These are phyloP conservation scores for Withania somnifera DNA, from an alignment of 305 asterid species.

Conservation along the genomic window DNA sequence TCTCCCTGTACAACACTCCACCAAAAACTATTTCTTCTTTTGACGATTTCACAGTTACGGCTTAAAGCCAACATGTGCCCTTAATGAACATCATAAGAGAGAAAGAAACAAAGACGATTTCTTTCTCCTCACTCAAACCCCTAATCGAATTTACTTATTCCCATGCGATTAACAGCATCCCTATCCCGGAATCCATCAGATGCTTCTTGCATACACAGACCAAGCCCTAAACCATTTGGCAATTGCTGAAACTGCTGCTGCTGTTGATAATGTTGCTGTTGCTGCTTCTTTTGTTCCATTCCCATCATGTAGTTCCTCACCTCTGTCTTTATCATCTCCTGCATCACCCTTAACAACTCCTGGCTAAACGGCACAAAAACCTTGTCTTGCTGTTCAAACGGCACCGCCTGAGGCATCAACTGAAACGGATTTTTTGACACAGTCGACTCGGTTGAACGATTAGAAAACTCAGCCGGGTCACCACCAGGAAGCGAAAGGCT, in stretches of 20 bases:
- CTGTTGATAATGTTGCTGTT: slow-evolving; percentile 8
- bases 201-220: slow-evolving; percentile 55
- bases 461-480: slow-evolving; percentile 23
- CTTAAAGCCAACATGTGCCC: background rate
- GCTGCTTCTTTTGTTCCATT: slow-evolving; percentile 30
- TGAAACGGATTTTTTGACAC: slow-evolving; percentile 13
- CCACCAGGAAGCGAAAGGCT: slow-evolving; percentile 73
- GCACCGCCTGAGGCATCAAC: background rate
- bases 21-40: background rate
- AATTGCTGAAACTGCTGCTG: slow-evolving; percentile 11
- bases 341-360: slow-evolving; percentile 74
- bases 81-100: background rate
- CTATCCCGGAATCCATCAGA: slow-evolving; percentile 55
- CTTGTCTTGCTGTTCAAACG: slow-evolving; percentile 26
- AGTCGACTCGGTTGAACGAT: slow-evolving; percentile 10
- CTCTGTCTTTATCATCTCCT: slow-evolving; percentile 73
- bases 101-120: slow-evolving; percentile 41
- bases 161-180: slow-evolving; percentile 49
- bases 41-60: background rate
- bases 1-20: slow-evolving; percentile 16
- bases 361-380: slow-evolving; percentile 49
- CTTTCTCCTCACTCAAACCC: slow-evolving; percentile 5
- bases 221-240: slow-evolving; percentile 23
- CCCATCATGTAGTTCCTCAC: slow-evolving; percentile 73
- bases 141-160: slow-evolving; percentile 52